These are phyloP conservation scores for Globisporangium nagaii DNA, from an alignment of 352 stramenopile genomes.

Conservation along the genomic window DNA sequence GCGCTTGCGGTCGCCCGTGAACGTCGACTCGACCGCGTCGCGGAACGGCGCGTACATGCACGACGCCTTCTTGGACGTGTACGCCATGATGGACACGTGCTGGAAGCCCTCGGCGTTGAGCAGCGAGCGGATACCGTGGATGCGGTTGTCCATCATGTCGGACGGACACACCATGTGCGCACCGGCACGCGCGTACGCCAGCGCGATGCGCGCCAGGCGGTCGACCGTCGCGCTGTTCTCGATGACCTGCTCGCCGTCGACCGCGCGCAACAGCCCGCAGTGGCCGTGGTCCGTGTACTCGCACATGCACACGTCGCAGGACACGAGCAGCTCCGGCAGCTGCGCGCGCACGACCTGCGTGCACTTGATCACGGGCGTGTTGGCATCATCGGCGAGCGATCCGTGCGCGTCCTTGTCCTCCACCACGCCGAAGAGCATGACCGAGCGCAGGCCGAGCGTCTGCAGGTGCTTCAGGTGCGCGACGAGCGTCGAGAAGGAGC, in stretches of 20 bases:
- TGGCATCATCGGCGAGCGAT: slow-evolving; percentile 62
- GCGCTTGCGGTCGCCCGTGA: slow-evolving; percentile 94
- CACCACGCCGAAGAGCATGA: slow-evolving; percentile 89
- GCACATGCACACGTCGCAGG: slow-evolving; percentile 88
- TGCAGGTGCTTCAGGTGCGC: slow-evolving; percentile 62
- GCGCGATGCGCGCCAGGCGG: slow-evolving; percentile 93
- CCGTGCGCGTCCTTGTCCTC: slow-evolving; percentile 76
- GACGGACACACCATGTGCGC: slow-evolving; percentile 96
- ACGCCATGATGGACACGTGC: slow-evolving; percentile 98
- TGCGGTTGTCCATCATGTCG: slow-evolving; percentile 98
- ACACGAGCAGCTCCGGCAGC: slow-evolving; percentile 73
- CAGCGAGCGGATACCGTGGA: slow-evolving; percentile 92
- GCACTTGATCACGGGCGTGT: slow-evolving; percentile 77
- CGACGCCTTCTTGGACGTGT: slow-evolving; percentile 98
- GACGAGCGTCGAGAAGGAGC: slow-evolving; percentile 66
- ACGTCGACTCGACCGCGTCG: slow-evolving; percentile 96
- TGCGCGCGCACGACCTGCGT: slow-evolving; percentile 54
- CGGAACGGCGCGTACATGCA: slow-evolving; percentile 96
- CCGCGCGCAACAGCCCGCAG: slow-evolving; percentile 69
- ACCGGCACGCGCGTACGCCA: slow-evolving; percentile 94
- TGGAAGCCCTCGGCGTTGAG: slow-evolving; percentile 95
- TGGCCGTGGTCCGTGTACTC: slow-evolving; percentile 90
- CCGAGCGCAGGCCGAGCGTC: slow-evolving; percentile 67
- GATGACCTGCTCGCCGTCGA: slow-evolving; percentile 95
- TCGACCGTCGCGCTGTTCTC: slow-evolving; percentile 96